Base-by-base conservation (phyloP, 306 rosid species). In the Prunus salicina region DNA sequence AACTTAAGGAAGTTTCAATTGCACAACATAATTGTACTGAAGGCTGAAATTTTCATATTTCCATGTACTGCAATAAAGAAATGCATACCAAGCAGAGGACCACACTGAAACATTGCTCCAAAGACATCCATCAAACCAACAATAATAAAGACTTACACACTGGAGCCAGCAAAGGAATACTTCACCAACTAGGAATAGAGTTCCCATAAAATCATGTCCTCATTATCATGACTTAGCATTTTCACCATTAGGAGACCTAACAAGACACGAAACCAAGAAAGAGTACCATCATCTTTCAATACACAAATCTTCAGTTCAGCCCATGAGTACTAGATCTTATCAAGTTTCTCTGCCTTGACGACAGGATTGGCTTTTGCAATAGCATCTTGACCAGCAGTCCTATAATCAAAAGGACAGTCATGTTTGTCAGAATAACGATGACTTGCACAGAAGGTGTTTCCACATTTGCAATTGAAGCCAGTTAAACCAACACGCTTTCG, bases 291-390 rank as follows among this genome's bases (percentile, higher is more conserved):
- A 69, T 80, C 53, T 73, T 85, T 67, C 75, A 66, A 67, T 27
- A 74, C 74, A 81, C 73, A 73, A 45, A 68, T 56, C 80, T 75
- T 70, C 79, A 38, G 69, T 74, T 71, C 74, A 19, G 25, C 71
- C 4, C 78, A 75, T n/a, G 61, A 63, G 56, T 12, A 72, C 88
- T 87, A 91, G 74, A 91, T 87, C 76, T 91, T 91, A 68, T 91
- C 97, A 50, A 91, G 88, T 81, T 91, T 91, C 56, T 88, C 93
- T 51, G 93, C 95, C 90, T 86, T 91, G 68, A 89, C 83, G 9
- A 89, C 76, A 45, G 95, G 97, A 73, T 91, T 91, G 85, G 94
- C 92, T 81, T 89, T 90, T 6, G 95, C 94, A 80, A 89, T 89
- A 70, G 89, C 94, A 32, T 85, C 85, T 71, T 77, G 92, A 65